Conservation (phyloP, 352 stramenopile genomes). For the Pythium angustatum region DNA sequence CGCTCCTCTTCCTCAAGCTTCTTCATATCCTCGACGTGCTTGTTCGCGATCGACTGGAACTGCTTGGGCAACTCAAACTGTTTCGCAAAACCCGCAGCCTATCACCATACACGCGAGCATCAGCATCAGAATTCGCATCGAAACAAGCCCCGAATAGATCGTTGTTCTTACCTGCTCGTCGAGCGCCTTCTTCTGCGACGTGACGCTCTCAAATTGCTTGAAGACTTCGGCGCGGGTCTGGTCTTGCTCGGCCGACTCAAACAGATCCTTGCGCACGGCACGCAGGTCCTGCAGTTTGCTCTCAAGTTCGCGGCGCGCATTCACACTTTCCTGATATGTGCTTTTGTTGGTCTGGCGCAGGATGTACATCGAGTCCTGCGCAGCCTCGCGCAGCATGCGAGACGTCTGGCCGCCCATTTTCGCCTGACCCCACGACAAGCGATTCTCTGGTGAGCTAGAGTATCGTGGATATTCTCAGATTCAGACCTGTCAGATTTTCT, state of each 20-base stretch:
- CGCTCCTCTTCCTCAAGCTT: constrained; percentile 25
- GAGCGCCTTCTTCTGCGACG: constrained; percentile 63
- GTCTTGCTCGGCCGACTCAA: constrained; percentile 59
- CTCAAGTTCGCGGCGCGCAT: constrained; percentile 54
- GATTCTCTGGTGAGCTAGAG: not conserved
- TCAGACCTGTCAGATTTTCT: constrained; percentile 15
- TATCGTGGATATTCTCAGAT: constrained; percentile 23
- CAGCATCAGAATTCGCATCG: not conserved
- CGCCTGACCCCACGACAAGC: no score
- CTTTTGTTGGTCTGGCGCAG: constrained; percentile 70
- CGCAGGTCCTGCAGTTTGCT: constrained; percentile 62
- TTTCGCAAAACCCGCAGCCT: constrained; percentile 69
- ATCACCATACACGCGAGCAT: not conserved
- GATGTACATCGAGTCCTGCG: constrained; percentile 81
- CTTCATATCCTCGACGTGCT: constrained; percentile 43
- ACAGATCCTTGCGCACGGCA: constrained; percentile 55
- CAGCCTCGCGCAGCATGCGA: constrained; percentile 76
- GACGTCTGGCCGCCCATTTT: constrained; percentile 83
- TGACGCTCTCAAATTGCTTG: constrained; percentile 52
- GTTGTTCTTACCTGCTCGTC: constrained; percentile 58
- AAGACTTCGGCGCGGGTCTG: constrained; percentile 57
- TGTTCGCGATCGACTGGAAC: constrained; percentile 69
- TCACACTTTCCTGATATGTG: constrained; percentile 66
- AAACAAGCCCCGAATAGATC: not conserved
- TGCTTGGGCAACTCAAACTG: constrained; percentile 73